Conservation (phyloP, 2,329 filamentous ascomycete species). For the Ceratocystis lukuohia region DNA sequence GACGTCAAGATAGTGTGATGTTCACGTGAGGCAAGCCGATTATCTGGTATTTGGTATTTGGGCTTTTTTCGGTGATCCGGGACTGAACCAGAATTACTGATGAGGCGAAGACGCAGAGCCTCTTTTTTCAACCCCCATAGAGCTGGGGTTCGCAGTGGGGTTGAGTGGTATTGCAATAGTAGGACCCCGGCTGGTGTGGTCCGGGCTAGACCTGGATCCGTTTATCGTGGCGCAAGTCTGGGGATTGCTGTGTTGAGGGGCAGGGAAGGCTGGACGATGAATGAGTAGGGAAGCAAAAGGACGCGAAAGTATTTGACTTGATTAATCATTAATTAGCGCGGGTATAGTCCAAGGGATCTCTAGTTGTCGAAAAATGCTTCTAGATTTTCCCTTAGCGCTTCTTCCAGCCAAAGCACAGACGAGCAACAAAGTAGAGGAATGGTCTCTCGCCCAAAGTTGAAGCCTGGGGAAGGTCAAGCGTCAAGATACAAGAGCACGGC, state of each 20-base stretch:
- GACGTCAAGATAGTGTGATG: constrained; percentile 1
- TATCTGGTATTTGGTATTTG: not conserved
- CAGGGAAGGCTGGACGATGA: not conserved
- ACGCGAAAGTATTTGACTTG: no score
- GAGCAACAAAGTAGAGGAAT: not conserved
- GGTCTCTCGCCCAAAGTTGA: not conserved
- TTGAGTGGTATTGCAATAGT: not conserved
- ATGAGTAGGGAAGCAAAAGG: not conserved
- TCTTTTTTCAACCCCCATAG: not conserved
- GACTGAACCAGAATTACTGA: not conserved
- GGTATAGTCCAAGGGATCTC: not conserved
- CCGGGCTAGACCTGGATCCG: no score
- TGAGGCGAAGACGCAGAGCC: not conserved
- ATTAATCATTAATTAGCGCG: not conserved
- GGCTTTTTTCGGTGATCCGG: not conserved
- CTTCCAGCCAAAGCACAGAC: not conserved
- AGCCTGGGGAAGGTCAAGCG: not conserved
- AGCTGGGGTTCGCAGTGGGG: no score
- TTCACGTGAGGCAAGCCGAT: not conserved
- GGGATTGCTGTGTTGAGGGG: not conserved
- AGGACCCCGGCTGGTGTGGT: not conserved
- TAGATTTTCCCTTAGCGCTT: not conserved
- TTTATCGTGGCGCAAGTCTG: not conserved
- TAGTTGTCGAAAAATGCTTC: not conserved
- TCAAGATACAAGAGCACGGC: not conserved